These are phyloP conservation scores for Colletotrichum truncatum DNA, from an alignment of 2,329 filamentous ascomycete genomes.

Conservation along the genomic window DNA sequence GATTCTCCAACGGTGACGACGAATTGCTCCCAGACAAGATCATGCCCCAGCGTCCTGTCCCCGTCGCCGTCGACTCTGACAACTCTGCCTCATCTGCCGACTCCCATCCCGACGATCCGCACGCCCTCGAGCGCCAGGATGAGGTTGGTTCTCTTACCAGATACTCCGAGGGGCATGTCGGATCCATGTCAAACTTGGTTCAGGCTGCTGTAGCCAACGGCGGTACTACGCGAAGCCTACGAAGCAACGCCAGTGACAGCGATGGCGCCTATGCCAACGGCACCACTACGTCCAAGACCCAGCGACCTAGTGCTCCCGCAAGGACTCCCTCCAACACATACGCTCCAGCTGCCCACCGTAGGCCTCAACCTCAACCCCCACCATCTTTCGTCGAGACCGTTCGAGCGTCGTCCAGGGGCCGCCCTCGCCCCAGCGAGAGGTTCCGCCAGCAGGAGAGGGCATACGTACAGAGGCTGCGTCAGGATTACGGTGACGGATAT, in stretches of 20 bases:
- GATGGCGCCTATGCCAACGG: slow-evolving; percentile 37
- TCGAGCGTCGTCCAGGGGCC: slow-evolving; percentile 63
- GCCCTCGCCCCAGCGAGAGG: slow-evolving; percentile 56
- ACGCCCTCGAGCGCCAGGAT: slow-evolving; percentile 58
- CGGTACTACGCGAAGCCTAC: slow-evolving; percentile 25
- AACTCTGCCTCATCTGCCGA: slow-evolving; percentile 58
- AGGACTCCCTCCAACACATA: slow-evolving; percentile 85
- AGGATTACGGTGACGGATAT: slow-evolving; percentile 66
- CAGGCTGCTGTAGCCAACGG: slow-evolving; percentile 26
- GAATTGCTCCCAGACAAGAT: slow-evolving; percentile 51
- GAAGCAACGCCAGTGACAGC: slow-evolving; percentile 36
- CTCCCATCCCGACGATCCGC: slow-evolving; percentile 52
- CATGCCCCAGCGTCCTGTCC: slow-evolving; percentile 47
- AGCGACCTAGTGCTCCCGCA: slow-evolving; percentile 74
- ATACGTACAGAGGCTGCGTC: slow-evolving; percentile 90
- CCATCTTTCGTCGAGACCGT: slow-evolving; percentile 54
- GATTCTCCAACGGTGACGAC: slow-evolving; percentile 63
- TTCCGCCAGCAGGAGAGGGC: slow-evolving; percentile 88
- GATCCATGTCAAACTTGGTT: slow-evolving; percentile 52
- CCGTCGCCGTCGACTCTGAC: slow-evolving; percentile 54
- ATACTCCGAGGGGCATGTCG: slow-evolving; percentile 53
- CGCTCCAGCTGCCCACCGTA: slow-evolving; percentile 71
- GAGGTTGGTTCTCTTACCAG: slow-evolving; percentile 53
- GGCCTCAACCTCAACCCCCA: slow-evolving; percentile 49
- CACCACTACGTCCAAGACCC: slow-evolving; percentile 53